Base-by-base conservation (phyloP, 2,329 filamentous ascomycete species). In the Cercospora sesami region DNA sequence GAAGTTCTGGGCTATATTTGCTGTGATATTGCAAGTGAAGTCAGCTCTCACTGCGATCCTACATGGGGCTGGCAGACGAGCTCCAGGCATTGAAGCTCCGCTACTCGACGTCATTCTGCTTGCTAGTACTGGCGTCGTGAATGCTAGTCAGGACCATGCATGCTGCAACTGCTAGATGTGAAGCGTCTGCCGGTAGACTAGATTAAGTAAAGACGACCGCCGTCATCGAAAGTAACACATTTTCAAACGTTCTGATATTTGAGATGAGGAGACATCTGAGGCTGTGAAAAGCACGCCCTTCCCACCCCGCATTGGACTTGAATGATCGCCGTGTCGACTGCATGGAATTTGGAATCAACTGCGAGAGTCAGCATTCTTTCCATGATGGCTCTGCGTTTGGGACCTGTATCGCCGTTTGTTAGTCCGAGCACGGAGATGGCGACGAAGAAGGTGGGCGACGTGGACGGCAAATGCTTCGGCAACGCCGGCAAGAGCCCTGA, bases 391-490 rank as follows among this genome's bases (percentile, higher is more conserved):
- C 10, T 16, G 6, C 2, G 12, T 10, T 45, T 45, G 2, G 36
- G n/a, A n/a, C 36, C 16, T 21, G 23, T 51, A 63, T 48, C 28
- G 60, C 60, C 60, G 60, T 18, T n/a, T 6, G 14, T 51, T 23
- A 16, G 26, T 53, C 42, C 60, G 60, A 33, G 60, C 28, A 51
- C 60, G 60, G 60, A 63, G 60, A 18, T 53, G 28, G 45, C 28
- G 28, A 63, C 12, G 23, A 21, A 28, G 10, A 16, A 30, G 28
- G 26, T 16, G 21, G 14, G 28, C n/a, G 14, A 51, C 9, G n/a
- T n/a, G n/a, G 9, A 23, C 60, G 60, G 60, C 60, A 63, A 51
- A 33, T 53, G 42, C 33, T 60, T 53, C 60, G 60, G 60, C 60
- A 63, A 39, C n/a, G 30, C 23, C 33, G 58, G 58, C 58, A 21